Conservation (phyloP, 306 rosid genomes). For the Gastrolobium bilobum region DNA sequence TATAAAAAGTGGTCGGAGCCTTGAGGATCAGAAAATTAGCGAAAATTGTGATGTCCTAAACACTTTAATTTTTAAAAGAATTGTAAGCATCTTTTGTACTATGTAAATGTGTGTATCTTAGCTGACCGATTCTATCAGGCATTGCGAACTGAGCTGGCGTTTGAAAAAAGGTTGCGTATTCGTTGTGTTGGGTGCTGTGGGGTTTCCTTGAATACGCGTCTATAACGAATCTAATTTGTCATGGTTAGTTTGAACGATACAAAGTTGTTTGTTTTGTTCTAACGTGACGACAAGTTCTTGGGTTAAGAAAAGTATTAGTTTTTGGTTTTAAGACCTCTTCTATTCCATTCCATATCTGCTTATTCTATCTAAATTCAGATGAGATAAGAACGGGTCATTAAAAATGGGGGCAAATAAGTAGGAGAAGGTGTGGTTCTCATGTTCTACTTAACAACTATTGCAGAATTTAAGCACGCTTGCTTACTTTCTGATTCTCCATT, state of each 20-base stretch:
- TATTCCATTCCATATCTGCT: conserved; percentile 32
- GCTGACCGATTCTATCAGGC: conserved; percentile 38
- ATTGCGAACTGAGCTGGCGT: conserved; percentile 59
- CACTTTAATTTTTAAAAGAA: background rate
- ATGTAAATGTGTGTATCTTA: conserved; percentile 25
- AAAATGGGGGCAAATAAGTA: conserved; percentile 20
- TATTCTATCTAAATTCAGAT: conserved; percentile 43
- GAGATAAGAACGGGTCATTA: conserved; percentile 44
- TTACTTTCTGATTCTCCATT: conserved; percentile 36
- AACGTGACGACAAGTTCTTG: conserved; percentile 68
- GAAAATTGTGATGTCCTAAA: conserved; percentile 28
- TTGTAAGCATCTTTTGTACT: conserved; percentile 5
- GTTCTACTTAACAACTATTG: conserved; percentile 42
- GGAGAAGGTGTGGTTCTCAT: conserved; percentile 60
- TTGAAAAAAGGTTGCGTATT: conserved; percentile 41
- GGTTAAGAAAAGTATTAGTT: conserved; percentile 34
- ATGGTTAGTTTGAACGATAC: conserved; percentile 59
- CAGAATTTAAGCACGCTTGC: conserved; percentile 32
- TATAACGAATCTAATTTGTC: conserved; percentile 56
- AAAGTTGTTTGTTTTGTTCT: conserved; percentile 57
- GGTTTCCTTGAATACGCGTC: conserved; percentile 47
- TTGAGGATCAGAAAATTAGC: conserved; percentile 17
- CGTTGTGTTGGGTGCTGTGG: conserved; percentile 21
- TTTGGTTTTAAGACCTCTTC: conserved; percentile 33
- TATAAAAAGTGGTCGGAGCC: conserved; percentile 50